These are phyloP conservation scores for Pachysolen tannophilus DNA, from an alignment of 805 yeast genomes.

Conservation along the genomic window DNA sequence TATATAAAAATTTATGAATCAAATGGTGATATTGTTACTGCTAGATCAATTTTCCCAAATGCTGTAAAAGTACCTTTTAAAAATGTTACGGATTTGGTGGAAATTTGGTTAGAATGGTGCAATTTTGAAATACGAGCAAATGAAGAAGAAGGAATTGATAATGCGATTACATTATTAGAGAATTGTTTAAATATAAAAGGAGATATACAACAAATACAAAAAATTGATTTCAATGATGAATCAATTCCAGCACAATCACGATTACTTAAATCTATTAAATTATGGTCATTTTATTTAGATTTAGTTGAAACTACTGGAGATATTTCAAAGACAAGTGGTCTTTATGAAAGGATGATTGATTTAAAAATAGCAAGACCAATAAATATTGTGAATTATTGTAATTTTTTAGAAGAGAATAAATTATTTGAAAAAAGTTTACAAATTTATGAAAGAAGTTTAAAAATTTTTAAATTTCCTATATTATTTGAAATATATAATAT, in stretches of 20 bases:
- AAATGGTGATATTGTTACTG: slow-evolving; percentile 46
- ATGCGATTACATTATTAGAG: slow-evolving; percentile 32
- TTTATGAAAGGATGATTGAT: slow-evolving; percentile 47
- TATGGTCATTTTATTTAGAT: slow-evolving; percentile 75
- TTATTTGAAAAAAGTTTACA: slow-evolving; percentile 43
- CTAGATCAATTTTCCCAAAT: slow-evolving; percentile 53
- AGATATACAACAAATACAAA: slow-evolving; percentile 15
- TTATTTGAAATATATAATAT: slow-evolving; percentile 66
- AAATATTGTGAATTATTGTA: slow-evolving; percentile 58
- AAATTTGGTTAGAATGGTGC: slow-evolving; percentile 70
- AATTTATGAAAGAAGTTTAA: slow-evolving; percentile 64
- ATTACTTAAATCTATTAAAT: slow-evolving; percentile 47
- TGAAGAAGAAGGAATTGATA: slow-evolving; percentile 37
- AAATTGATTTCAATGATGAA: slow-evolving; percentile 28
- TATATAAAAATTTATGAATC: slow-evolving; percentile 61
- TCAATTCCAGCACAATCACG: slow-evolving; percentile 46
- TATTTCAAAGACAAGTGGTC: slow-evolving; percentile 26
- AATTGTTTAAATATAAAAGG: slow-evolving; percentile 25
- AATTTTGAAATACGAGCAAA: slow-evolving; percentile 57
- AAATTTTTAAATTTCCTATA: slow-evolving; percentile 49
- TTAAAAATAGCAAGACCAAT: slow-evolving; percentile 64
- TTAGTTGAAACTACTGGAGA: slow-evolving; percentile 51
- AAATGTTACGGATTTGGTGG: slow-evolving; percentile 54
- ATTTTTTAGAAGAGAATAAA: slow-evolving; percentile 41
- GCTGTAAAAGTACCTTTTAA: slow-evolving; percentile 66